Percentiles rank a stretch among this genome's conserved stretches.
phyloP scores from a whole-genome alignment of 1,139 yeast species.

The Yamadazyma aaseri region DNA sequence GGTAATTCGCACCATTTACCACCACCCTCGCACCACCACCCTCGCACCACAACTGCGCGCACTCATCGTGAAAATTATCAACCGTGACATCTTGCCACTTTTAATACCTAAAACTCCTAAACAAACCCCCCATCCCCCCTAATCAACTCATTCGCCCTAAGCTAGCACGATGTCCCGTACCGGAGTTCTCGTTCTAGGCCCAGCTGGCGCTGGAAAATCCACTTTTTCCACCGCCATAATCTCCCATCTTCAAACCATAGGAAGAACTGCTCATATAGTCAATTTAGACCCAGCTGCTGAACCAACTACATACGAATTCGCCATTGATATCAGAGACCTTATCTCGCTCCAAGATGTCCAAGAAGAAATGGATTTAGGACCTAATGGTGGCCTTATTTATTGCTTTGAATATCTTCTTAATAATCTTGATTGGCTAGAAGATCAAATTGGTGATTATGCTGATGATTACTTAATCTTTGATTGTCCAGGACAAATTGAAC shows the following conservation, averaged over 20 bases:
- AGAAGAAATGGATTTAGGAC: constrained; percentile 93
- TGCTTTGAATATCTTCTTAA: constrained; percentile 88
- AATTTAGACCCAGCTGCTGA: constrained; percentile 98
- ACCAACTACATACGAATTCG: constrained; percentile 85
- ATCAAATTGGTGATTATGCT: constrained; percentile 88
- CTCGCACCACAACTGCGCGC: too few relatives aligned
- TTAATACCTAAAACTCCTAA: not conserved
- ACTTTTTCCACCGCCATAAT: constrained; percentile 90
- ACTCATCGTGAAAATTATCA: too few relatives aligned
- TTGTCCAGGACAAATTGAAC: constrained; percentile 97
- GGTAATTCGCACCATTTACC: too few relatives aligned
- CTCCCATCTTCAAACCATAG: constrained; percentile 83
- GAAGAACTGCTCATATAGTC: constrained; percentile 91
- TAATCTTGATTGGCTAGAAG: constrained; percentile 95
- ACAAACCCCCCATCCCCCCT: not conserved
- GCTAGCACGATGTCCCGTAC: constrained; percentile 87
- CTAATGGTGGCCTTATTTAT: constrained; percentile 91
- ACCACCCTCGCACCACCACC: too few relatives aligned
- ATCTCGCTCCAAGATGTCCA: constrained; percentile 93
- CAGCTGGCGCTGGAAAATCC: constrained; percentile 95
- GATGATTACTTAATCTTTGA: constrained; percentile 94
- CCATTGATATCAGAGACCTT: constrained; percentile 88
- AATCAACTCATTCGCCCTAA: not conserved
- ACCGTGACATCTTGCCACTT: too few relatives aligned
- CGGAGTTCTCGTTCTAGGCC: constrained; percentile 93